Percentiles rank a stretch among this genome's conserved stretches.
These are phyloP conservation scores for Spathaspora hagerdaliae DNA, from an alignment of 805 yeast genomes.

Conservation along the genomic window DNA sequence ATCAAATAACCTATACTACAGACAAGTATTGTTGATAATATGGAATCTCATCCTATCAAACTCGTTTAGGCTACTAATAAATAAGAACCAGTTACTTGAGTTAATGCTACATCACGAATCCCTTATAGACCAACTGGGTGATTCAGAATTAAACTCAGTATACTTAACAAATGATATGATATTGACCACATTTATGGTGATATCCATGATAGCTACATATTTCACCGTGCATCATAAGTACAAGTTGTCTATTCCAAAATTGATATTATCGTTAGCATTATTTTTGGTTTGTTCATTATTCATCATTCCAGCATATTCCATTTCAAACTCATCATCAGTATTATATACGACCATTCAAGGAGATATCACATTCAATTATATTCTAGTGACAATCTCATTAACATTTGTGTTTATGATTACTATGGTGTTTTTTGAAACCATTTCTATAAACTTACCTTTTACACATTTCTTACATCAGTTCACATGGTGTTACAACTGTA, in stretches of 20 bases:
- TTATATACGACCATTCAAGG: constrained; percentile 5
- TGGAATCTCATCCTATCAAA: neutral
- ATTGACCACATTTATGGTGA: constrained; percentile 6
- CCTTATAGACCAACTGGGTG: neutral
- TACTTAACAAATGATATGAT: constrained; percentile 11
- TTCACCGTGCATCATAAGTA: constrained; percentile 2
- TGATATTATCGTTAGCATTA: constrained; percentile 1
- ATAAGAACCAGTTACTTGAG: neutral
- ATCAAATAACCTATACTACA: neutral
- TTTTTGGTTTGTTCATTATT: neutral
- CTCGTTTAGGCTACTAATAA: neutral
- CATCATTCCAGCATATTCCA: constrained; percentile 10
- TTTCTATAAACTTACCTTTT: constrained; percentile 1
- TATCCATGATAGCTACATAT: constrained; percentile 9
- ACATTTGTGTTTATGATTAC: constrained; percentile 11
- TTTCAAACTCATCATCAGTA: constrained; percentile 19
- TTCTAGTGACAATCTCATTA: constrained; percentile 14
- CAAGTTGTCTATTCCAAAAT: neutral
- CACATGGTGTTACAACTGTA: constrained; percentile 19
- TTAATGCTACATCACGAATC: neutral
- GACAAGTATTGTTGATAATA: neutral
- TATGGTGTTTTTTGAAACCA: constrained; percentile 7
- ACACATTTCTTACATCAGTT: constrained; percentile 14
- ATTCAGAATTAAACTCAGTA: constrained; percentile 3
- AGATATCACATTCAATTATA: constrained; percentile 22